A percentile compares a stretch with the other conserved stretches of the same genome.
phyloP scores from a whole-genome alignment of 352 stramenopile genomes.

The Globisporangium takayamanum region DNA sequence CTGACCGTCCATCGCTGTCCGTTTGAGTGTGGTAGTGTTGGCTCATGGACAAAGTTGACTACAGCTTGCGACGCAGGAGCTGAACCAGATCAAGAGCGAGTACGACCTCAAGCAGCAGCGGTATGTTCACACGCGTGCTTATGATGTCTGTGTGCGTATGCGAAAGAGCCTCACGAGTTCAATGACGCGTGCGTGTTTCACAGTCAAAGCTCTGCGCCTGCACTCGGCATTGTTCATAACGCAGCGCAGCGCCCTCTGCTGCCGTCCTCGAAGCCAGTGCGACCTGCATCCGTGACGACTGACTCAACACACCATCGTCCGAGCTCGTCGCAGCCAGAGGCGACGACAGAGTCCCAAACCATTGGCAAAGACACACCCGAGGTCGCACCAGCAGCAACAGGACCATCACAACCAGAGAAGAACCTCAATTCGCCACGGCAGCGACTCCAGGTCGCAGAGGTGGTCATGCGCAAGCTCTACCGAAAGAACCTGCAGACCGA shows the following conservation, averaged over 20 bases:
- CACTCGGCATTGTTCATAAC: background rate
- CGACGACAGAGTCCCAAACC: background rate
- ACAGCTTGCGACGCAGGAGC: conserved; percentile 30
- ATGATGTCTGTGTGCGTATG: background rate
- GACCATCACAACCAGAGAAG: background rate
- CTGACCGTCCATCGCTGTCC: background rate
- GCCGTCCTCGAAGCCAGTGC: background rate
- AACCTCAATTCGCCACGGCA: conserved; percentile 35
- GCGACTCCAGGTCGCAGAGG: conserved; percentile 42
- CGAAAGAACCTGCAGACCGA: conserved; percentile 42
- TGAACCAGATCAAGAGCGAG: conserved; percentile 39
- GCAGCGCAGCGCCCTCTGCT: background rate
- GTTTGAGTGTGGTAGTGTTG: conserved; percentile 1
- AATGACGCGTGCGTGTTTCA: background rate
- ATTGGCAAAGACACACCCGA: no score
- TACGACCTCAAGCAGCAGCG: conserved; percentile 29
- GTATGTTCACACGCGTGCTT: conserved; percentile 8
- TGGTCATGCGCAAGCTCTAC: conserved; percentile 58
- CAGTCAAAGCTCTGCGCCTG: conserved; percentile 23
- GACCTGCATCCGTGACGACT: background rate
- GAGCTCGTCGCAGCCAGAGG: background rate
- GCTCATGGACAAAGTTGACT: background rate
- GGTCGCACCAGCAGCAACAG: background rate
- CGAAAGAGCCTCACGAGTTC: background rate
- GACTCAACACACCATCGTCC: background rate